Evolutionary conservation across 2,329 filamentous ascomycete species (phyloP).

Genomic region (Penicillium digitatum): DNA sequence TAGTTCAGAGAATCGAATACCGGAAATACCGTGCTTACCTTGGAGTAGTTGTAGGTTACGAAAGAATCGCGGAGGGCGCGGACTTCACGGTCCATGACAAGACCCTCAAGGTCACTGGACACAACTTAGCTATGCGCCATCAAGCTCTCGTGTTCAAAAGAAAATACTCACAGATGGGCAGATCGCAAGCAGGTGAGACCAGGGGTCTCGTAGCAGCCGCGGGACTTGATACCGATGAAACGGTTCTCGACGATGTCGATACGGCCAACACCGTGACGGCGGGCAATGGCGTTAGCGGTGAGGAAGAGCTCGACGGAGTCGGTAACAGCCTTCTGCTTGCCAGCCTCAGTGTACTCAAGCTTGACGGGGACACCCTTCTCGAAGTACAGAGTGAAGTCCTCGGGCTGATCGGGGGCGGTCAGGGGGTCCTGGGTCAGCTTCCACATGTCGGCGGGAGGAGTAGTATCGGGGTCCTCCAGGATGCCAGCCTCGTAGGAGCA

Average conservation of each 20-base stretch:
- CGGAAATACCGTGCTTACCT: slow-evolving; percentile 26
- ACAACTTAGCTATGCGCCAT: slow-evolving; percentile 6
- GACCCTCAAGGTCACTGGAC: slow-evolving; percentile 42
- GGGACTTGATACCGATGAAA: slow-evolving; percentile 74
- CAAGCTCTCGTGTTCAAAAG: slow-evolving; percentile 34
- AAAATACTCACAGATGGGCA: slow-evolving; percentile 49
- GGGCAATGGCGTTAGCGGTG: slow-evolving; percentile 66
- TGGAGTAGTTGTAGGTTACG: slow-evolving; percentile 61
- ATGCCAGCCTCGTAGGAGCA: slow-evolving; percentile 69
- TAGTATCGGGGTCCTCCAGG: slow-evolving; percentile 52
- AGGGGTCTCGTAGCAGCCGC: slow-evolving; percentile 69
- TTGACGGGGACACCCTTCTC: slow-evolving; percentile 71
- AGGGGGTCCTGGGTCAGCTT: slow-evolving; percentile 62
- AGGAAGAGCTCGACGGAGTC: slow-evolving; percentile 70
- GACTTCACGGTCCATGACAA: slow-evolving; percentile 65
- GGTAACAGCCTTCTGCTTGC: slow-evolving; percentile 55
- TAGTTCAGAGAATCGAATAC: background rate
- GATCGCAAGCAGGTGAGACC: slow-evolving; percentile 34
- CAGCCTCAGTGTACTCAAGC: slow-evolving; percentile 54
- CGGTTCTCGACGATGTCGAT: slow-evolving; percentile 82
- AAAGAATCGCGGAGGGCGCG: slow-evolving; percentile 68
- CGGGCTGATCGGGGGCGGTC: slow-evolving; percentile 65
- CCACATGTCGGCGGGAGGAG: slow-evolving; percentile 76
- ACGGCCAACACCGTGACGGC: slow-evolving; percentile 69
- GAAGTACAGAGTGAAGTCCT: slow-evolving; percentile 69